These are phyloP conservation scores for Phialocephala subalpina DNA, from an alignment of 2,329 filamentous ascomycete species.

Conservation along the genomic window DNA sequence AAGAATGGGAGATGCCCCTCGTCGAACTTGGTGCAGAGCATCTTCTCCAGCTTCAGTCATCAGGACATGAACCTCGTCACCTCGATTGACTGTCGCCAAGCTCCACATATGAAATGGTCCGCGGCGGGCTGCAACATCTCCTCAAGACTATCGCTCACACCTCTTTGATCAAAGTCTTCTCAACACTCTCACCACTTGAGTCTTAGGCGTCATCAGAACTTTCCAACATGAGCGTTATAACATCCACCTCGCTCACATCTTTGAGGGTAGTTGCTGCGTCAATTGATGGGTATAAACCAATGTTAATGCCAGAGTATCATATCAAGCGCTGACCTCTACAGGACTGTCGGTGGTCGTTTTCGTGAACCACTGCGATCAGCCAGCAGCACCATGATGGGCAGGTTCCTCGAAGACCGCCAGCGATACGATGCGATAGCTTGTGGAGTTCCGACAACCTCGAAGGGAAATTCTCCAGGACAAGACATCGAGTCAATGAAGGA, in stretches of 20 bases:
- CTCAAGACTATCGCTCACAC: neutral
- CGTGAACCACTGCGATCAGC: neutral
- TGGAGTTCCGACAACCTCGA: constrained; percentile 1
- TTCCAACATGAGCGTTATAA: constrained; percentile 3
- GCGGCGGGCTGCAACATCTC: neutral
- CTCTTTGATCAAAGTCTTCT: neutral
- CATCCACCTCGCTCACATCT: neutral
- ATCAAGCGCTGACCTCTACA: neutral
- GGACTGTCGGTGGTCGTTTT: neutral
- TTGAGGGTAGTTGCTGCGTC: neutral
- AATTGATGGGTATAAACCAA: neutral
- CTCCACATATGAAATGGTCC: neutral
- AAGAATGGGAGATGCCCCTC: neutral
- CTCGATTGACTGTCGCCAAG: neutral
- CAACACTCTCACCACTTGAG: neutral
- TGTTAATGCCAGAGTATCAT: neutral
- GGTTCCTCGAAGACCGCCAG: constrained; percentile 11
- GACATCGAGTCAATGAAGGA: constrained; percentile 9
- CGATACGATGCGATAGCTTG: constrained; percentile 6
- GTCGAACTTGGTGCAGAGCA: neutral
- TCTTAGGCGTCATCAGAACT: neutral
- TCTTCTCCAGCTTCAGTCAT: neutral
- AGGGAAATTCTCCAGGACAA: constrained; percentile 2
- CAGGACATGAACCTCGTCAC: neutral
- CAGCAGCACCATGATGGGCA: constrained; percentile 1